Evolutionary conservation across 2,329 filamentous ascomycete genomes (phyloP), one percentile per base, ranked within the genome.

Genomic region (Chaetothyriales sp.): DNA sequence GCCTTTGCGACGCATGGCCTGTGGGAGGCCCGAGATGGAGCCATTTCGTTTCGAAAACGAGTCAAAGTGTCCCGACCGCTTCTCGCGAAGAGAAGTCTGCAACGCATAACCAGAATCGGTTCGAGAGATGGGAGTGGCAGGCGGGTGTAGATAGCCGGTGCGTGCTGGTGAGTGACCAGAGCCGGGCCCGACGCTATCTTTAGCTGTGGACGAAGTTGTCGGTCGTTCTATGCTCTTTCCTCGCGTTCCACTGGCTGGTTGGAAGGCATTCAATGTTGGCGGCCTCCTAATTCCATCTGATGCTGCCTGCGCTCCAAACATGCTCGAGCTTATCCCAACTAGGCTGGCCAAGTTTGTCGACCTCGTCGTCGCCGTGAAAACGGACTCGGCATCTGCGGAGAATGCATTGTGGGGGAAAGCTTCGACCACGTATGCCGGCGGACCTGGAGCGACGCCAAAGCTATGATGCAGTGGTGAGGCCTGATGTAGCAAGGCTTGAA

Each of bases 21-120:
- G 18, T 3, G 43, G 22, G 1, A 47, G 45, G 20, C 45, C 19
- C 32, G 54, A 54, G 63, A 89, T 74, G 1, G 89, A 94, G n/a
- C 89, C 94, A 70, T 89, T 95, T 57, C 90, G 80, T 53, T 89
- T 79, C n/a, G 84, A 84, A 57, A 73, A 68, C 51, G 83, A 79
- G 61, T 92, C 85, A 59, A 96, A 95, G 64, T 95, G 87, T 1
- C 86, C 89, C 2, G 92, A 96, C 48, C 90, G 80, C 71, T 96
- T 98, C 68, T 96, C 92, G 28, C 88, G 81, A 51, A 98, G 72
- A 3, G 86, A 94, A 18, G 85, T 80, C 55, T 89, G 83, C 51
- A 95, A 72, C 36, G 86, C 85, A 66, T 92, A 93, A 1, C 87
- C 90, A 3, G 90, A 95, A 63, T 98, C 92, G 61, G 84, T 93